Percentiles rank a stretch among this genome's conserved stretches.
These are phyloP conservation scores for Mediolabrus comicus DNA, from an alignment of 108 stramenopile genomes.

Conservation along the genomic window DNA sequence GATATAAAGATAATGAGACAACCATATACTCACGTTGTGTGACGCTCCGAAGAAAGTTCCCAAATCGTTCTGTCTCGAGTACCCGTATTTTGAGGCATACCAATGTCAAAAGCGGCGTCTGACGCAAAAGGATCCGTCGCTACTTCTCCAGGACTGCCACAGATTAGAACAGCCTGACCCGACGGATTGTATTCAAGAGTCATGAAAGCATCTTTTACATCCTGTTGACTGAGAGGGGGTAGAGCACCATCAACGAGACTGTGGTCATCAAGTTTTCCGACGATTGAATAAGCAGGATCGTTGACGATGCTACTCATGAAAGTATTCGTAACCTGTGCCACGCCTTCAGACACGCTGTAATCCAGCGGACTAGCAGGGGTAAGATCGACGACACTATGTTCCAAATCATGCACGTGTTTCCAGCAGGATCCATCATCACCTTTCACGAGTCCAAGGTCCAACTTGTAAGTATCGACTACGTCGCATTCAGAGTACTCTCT, in stretches of 20 bases:
- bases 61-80: not conserved
- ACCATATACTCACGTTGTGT: not conserved
- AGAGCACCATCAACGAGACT: not conserved
- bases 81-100: not conserved
- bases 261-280: constrained; percentile 3
- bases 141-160: constrained; percentile 52
- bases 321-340: constrained; percentile 5
- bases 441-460: constrained; percentile 15
- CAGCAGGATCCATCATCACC: constrained; percentile 26
- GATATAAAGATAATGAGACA: not conserved
- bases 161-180: constrained; percentile 28
- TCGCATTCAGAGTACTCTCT: constrained; percentile 7
- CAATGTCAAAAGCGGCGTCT: not conserved
- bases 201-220: constrained; percentile 14
- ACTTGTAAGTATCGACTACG: not conserved
- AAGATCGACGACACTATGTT: constrained; percentile 35
- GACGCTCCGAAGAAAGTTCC: not conserved
- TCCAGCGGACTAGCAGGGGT: constrained; percentile 9
- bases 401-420: constrained; percentile 31
- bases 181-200: not conserved
- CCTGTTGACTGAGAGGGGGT: not conserved
- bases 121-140: constrained; percentile 15
- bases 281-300: not conserved
- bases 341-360: not conserved
- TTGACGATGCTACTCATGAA: not conserved